Conservation (phyloP, 148 eudicot genomes). For the Chenopodium formosanum region DNA sequence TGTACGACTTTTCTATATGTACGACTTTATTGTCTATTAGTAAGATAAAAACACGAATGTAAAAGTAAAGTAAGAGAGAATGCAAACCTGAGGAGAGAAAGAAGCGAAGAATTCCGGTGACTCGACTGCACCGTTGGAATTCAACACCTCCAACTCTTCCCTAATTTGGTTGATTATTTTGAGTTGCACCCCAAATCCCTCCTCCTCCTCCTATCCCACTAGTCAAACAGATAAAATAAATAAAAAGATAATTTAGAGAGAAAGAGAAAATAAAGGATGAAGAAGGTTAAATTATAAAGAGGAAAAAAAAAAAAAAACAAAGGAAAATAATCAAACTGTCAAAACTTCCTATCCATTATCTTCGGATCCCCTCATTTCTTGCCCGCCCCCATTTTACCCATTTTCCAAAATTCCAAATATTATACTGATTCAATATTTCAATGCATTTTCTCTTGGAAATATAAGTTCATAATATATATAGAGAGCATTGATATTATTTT, state of each 20-base stretch:
- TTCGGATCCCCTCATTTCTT: conserved; percentile 21
- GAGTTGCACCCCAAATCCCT: not conserved
- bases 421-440: no score
- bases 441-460: no score
- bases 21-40: no score
- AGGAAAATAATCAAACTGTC: not conserved
- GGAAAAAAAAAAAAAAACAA: not conserved
- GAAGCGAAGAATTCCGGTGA: conserved; percentile 29
- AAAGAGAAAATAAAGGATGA: not conserved
- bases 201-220: not conserved
- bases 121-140: conserved; percentile 16
- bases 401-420: no score
- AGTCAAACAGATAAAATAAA: not conserved
- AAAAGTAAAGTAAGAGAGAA: not conserved
- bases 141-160: conserved; percentile 28
- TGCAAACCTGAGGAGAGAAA: conserved; percentile 24
- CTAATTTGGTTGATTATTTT: not conserved
- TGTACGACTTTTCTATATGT: no score
- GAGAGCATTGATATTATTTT: no score
- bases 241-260: not conserved
- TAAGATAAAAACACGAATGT: not conserved
- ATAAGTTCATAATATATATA: no score
- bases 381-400: conserved; percentile 12
- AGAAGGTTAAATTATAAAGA: not conserved
- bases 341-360: conserved; percentile 6